Base-by-base conservation (phyloP, 2,329 filamentous ascomycete genomes). In the Aspergillus fructus region DNA sequence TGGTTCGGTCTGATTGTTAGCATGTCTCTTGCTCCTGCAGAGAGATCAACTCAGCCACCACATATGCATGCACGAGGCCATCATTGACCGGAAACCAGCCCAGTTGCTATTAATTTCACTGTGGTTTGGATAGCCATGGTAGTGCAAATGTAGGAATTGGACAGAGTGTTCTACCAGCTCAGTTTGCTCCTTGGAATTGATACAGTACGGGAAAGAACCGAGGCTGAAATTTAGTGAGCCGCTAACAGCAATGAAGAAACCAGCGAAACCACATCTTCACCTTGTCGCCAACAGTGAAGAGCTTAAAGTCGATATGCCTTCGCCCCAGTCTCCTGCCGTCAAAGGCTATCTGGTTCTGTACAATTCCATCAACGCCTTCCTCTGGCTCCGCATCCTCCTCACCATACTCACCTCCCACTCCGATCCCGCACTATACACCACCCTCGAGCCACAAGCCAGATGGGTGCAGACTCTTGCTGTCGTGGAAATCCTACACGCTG, bases 321-420 rank as follows among this genome's bases (percentile, higher is more conserved):
- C 56, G 12, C 13, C 53, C 37, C 41, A 53, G 17, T 49, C 42
- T 23, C 19, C 54, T 8, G 37, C 42, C 4, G 59, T 56, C 23
- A 59, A 23, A 24, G 12, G 19, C 49, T 71, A 70, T 37, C 65
- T 71, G n/a, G 41, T 66, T 21, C 19, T 58, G 53, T 71, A 70
- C 59, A 71, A 71, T 52, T 46, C 58, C 45, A 30, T 60, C 41
- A 66, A 59, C 30, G 59, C 63, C 34, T 39, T 62, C 39, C 62
- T 68, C 46, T 70, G 68, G 68, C 52, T 66, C 37, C 60, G 57
- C 37, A 66, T 71, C 55, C 58, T 71, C 34, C 11, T 66, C 23
- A 41, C 58, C 30, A 50, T 64, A 19, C 27, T 63, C 33, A 33
- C 41, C 23, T 30, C 60, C 19, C 24, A 56, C 52, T 59, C 54